A percentile compares a stretch with the other conserved stretches of the same genome.
Evolutionary conservation across 2,329 filamentous ascomycete species (phyloP).

Genomic region (Ophiostoma sp.): DNA sequence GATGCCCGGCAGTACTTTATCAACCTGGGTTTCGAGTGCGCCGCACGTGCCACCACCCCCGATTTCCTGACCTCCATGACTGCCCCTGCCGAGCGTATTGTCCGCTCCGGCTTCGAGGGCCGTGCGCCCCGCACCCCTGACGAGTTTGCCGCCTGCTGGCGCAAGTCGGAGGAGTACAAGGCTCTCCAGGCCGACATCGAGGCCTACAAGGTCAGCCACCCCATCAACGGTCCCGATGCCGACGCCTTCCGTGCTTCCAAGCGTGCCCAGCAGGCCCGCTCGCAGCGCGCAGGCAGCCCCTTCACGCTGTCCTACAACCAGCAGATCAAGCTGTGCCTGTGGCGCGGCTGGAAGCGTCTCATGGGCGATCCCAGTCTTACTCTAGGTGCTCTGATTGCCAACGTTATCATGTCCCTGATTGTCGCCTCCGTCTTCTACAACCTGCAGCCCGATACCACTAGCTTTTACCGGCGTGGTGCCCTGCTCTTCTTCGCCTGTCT

Average conservation of each 20-base stretch:
- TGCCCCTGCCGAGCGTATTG: conserved; percentile 50
- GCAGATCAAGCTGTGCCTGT: conserved; percentile 73
- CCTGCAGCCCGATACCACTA: conserved; percentile 56
- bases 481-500: conserved; percentile 84
- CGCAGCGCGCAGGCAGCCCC: conserved; percentile 64
- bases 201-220: conserved; percentile 49
- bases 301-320: conserved; percentile 74
- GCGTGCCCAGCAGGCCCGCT: conserved; percentile 51
- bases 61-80: conserved; percentile 71
- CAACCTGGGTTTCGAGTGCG: conserved; percentile 62
- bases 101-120: conserved; percentile 52
- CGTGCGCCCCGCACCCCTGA: conserved; percentile 55
- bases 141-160: conserved; percentile 57
- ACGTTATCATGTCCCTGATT: conserved; percentile 70
- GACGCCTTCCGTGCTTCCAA: conserved; percentile 52
- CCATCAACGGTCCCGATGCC: conserved; percentile 52
- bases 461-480: conserved; percentile 74
- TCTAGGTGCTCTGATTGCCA: conserved; percentile 62
- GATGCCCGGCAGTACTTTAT: conserved; percentile 61
- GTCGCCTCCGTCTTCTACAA: conserved; percentile 79
- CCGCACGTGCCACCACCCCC: conserved; percentile 60
- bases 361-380: conserved; percentile 71
- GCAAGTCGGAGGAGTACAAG: conserved; percentile 47
- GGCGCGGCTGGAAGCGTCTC: conserved; percentile 73
- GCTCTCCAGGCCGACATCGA: conserved; percentile 52